These are phyloP conservation scores for Parachaetomium inaequale DNA, from an alignment of 495 filamentous ascomycete species.

Conservation along the genomic window DNA sequence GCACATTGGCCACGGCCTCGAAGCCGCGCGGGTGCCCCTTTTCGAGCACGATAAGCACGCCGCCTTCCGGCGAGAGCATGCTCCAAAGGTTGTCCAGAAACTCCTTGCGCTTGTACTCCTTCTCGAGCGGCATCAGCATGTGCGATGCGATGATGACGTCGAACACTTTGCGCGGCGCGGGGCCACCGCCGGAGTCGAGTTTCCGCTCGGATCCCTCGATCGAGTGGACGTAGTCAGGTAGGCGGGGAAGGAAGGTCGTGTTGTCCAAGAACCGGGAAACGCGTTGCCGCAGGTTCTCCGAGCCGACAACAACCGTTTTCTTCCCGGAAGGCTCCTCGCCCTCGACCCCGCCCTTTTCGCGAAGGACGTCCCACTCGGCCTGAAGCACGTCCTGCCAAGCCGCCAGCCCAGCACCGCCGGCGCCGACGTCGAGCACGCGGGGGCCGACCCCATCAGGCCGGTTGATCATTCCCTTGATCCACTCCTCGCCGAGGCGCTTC, in stretches of 20 bases:
- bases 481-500: conserved; percentile 75
- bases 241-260: conserved; percentile 84
- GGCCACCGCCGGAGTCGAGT: conserved; percentile 38
- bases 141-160: conserved; percentile 91
- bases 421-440: conserved; percentile 78
- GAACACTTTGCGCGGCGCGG: conserved; percentile 66
- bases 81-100: conserved; percentile 84
- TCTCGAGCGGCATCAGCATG: conserved; percentile 64
- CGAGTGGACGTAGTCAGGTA: conserved; percentile 84
- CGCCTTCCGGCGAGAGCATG: conserved; percentile 77
- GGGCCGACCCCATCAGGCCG: conserved; percentile 64
- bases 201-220: conserved; percentile 38
- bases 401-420: conserved; percentile 75
- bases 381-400: conserved; percentile 81
- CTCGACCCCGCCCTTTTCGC: conserved; percentile 44
- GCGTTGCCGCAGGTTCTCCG: conserved; percentile 62
- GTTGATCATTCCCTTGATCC: conserved; percentile 65
- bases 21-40: conserved; percentile 91
- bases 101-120: conserved; percentile 70
- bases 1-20: conserved; percentile 81
- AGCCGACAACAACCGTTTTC: conserved; percentile 50
- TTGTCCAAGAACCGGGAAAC: conserved; percentile 75
- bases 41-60: conserved; percentile 82
- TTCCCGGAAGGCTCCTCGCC: conserved; percentile 42
- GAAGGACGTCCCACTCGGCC: conserved; percentile 71